Percentiles rank a stretch among this genome's conserved stretches.
These are phyloP conservation scores for Coriaria nepalensis DNA, from an alignment of 306 rosid species.

Conservation along the genomic window DNA sequence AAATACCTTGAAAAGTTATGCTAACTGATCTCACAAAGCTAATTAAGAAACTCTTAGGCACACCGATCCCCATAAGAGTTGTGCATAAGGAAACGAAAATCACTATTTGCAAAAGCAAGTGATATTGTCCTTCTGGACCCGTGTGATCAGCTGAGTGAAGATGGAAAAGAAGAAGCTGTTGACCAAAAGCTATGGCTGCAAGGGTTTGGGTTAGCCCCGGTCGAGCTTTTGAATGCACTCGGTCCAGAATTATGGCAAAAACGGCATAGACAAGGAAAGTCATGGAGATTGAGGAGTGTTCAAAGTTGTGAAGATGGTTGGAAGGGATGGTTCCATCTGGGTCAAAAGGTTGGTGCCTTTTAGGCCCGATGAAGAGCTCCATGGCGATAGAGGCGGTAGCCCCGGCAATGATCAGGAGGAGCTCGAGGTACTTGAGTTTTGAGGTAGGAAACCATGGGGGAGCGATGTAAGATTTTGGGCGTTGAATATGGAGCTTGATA, in stretches of 20 bases:
- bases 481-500: constrained; percentile 40
- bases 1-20: constrained; percentile 53
- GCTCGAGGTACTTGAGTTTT: constrained; percentile 44
- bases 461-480: constrained; percentile 29
- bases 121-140: constrained; percentile 84
- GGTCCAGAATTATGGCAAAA: constrained; percentile 40
- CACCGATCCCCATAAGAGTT: constrained; percentile 38
- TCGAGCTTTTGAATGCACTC: constrained; percentile 2
- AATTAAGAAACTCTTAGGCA: constrained; percentile 33
- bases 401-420: constrained; percentile 34
- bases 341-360: constrained; percentile 57
- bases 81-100: constrained; percentile 29
- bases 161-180: constrained; percentile 58
- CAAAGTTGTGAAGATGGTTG: constrained; percentile 75
- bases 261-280: constrained; percentile 43
- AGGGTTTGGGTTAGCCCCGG: constrained; percentile 37
- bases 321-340: constrained; percentile 65
- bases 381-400: constrained; percentile 38
- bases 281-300: constrained; percentile 60
- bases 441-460: constrained; percentile 60
- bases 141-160: constrained; percentile 68
- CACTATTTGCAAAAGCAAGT: constrained; percentile 39
- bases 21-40: constrained; percentile 53
- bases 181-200: constrained; percentile 47
- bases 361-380: constrained; percentile 71